These are phyloP conservation scores for Trichosporon ovoides DNA, from an alignment of 1,284 basidiomycete species.

Conservation along the genomic window DNA sequence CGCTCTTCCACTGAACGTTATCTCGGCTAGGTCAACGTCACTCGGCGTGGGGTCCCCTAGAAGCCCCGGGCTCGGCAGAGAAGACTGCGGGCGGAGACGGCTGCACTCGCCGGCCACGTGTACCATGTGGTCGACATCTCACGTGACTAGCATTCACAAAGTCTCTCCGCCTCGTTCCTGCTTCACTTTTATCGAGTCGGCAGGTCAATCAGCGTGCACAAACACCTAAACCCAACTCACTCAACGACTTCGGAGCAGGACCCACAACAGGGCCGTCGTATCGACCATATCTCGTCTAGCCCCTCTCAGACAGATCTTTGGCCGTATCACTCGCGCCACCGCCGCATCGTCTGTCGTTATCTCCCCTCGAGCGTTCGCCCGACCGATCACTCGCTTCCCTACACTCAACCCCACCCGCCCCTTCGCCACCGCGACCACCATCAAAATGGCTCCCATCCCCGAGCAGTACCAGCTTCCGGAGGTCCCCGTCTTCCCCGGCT, in stretches of 20 bases:
- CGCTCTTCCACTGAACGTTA: neutral
- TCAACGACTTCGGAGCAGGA: neutral
- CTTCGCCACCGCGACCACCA: neutral
- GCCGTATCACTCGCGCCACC: neutral
- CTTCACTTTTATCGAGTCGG: neutral
- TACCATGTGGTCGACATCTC: neutral
- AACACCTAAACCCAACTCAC: neutral
- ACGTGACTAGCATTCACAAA: neutral
- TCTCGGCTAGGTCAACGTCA: constrained; percentile 2
- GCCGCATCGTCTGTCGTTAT: neutral
- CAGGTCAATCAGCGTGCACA: neutral
- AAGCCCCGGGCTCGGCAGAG: neutral
- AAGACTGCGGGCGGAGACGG: too few relatives aligned
- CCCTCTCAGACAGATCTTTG: neutral
- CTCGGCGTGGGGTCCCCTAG: neutral
- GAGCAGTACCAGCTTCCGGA: constrained; percentile 32
- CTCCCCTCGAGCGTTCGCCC: neutral
- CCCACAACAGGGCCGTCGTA: neutral
- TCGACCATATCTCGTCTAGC: neutral
- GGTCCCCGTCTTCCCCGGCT: constrained; percentile 59
- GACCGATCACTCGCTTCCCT: neutral
- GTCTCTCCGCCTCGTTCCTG: neutral
- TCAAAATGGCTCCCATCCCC: constrained; percentile 8
- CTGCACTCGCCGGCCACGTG: neutral
- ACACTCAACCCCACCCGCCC: neutral